Evolutionary conservation across 331 rosid genomes (phyloP).

Genomic region (Arachis monticola): DNA sequence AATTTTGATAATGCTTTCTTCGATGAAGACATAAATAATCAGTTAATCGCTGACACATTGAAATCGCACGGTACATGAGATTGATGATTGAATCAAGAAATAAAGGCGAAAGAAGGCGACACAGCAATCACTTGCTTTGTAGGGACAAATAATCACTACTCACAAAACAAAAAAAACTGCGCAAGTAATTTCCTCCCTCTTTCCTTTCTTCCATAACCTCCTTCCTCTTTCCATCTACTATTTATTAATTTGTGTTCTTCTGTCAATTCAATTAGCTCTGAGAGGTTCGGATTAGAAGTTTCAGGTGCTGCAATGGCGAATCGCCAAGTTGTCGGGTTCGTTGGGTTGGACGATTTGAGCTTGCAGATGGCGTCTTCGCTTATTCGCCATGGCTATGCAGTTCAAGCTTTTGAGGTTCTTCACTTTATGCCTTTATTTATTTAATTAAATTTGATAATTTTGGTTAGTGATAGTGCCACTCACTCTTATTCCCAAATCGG

Average conservation of each 20-base stretch:
- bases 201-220: not conserved
- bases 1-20: no score
- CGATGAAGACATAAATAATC: no score
- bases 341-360: constrained; percentile 66
- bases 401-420: constrained; percentile 72
- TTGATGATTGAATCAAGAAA: no score
- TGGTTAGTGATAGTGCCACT: no score
- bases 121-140: no score
- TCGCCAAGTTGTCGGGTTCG: constrained; percentile 57
- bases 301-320: constrained; percentile 55
- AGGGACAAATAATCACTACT: no score
- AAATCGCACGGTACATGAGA: no score
- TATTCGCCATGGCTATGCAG: constrained; percentile 60
- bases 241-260: not conserved
- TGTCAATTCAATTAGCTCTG: not conserved
- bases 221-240: not conserved
- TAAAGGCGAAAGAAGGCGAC: no score
- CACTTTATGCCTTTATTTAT: not conserved
- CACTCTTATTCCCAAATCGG: no score
- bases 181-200: not conserved
- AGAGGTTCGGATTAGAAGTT: not conserved
- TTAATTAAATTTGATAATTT: no score
- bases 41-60: no score
- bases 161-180: no score
- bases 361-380: constrained; percentile 66